These are phyloP conservation scores for Triglochin maritima DNA, from an alignment of 106 monocot species.

Conservation along the genomic window DNA sequence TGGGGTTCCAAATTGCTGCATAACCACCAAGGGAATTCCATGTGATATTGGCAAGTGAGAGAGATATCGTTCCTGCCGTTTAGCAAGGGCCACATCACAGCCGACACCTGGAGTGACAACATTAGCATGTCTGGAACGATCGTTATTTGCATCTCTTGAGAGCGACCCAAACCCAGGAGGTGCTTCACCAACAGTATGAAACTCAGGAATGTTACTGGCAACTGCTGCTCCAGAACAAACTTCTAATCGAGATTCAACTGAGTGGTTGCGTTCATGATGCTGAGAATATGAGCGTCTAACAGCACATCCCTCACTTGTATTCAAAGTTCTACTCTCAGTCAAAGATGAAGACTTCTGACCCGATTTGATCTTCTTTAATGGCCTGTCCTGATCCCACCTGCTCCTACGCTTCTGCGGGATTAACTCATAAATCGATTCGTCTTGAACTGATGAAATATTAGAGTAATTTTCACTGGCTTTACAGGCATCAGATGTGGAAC, in stretches of 20 bases:
- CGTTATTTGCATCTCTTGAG: neutral
- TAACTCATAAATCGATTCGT: neutral
- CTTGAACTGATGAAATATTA: conserved; percentile 6
- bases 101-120: neutral
- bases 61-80: conserved; percentile 38
- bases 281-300: conserved; percentile 6
- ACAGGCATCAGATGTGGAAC: conserved; percentile 8
- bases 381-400: conserved; percentile 53
- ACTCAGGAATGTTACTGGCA: neutral
- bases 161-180: conserved; percentile 48
- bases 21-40: conserved; percentile 52
- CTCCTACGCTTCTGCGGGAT: conserved; percentile 57
- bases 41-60: conserved; percentile 46
- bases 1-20: conserved; percentile 50
- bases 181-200: conserved; percentile 15
- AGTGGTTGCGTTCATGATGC: conserved; percentile 9
- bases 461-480: conserved; percentile 8
- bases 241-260: conserved; percentile 1
- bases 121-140: neutral
- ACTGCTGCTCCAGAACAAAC: conserved; percentile 10
- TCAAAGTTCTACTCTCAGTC: conserved; percentile 2
- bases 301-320: conserved; percentile 6
- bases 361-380: neutral
- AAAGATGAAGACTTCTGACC: conserved; percentile 3
- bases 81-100: conserved; percentile 25